Conservation (phyloP, 1,284 basidiomycete species). For the Boletus hoseneyae region DNA sequence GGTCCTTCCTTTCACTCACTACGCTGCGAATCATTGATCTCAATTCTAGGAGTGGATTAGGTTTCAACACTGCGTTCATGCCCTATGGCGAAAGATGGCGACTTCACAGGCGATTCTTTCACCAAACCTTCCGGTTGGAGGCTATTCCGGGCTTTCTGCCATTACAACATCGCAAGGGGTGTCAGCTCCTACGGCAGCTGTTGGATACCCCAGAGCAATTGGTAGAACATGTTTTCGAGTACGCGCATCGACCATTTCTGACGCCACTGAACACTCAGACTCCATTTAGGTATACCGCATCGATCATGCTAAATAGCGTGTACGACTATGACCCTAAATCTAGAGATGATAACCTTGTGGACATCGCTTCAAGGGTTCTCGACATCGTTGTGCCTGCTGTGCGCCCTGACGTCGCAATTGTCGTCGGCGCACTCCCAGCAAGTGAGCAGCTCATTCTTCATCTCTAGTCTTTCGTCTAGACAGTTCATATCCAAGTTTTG, state of each 20-base stretch:
- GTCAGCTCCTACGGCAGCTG: neutral
- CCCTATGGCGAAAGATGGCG: constrained; percentile 13
- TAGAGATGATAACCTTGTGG: neutral
- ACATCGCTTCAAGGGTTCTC: neutral
- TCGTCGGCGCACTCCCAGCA: neutral
- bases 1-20: neutral
- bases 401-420: neutral
- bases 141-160: constrained; percentile 1
- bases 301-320: neutral
- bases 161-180: neutral
- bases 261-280: neutral
- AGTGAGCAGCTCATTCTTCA: neutral
- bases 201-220: neutral
- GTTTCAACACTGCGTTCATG: constrained; percentile 4
- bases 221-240: neutral
- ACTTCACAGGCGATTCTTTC: constrained; percentile 14
- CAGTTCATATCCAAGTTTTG: neutral
- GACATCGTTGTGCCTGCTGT: neutral
- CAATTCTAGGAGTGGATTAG: constrained; percentile 1
- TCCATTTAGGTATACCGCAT: neutral
- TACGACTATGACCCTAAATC: constrained; percentile 1
- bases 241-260: neutral
- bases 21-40: neutral
- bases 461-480: neutral
- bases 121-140: constrained; percentile 5